Base-by-base conservation (phyloP, 305 asterid genomes). In the Solanum chacoense region DNA sequence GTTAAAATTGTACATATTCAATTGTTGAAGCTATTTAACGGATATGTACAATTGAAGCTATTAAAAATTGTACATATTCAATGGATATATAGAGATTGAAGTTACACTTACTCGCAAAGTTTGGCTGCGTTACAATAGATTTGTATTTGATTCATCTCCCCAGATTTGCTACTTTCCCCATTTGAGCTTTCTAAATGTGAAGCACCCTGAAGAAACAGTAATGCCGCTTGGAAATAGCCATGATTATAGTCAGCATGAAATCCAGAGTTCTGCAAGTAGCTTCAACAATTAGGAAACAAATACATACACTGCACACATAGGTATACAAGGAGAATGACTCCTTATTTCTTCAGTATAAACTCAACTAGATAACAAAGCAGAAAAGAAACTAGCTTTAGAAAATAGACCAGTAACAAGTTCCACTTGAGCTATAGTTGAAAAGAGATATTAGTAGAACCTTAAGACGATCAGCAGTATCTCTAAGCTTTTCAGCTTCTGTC, bases 151-250 rank as follows among this genome's bases (percentile, higher is more conserved):
- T 93, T 94, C 88, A 92, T 90, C 92, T 94, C 97, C 90, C 92
- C 78, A 45, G 90, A 92, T 89, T 94, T 94, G 91, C 90, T 88
- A 88, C 90, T 92, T 80, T 92, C 97, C 85, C 88, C 91, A 85
- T 85, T 90, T 92, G 93, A 92, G 73, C 92, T 91, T 90, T 97
- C 99, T 77, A 94, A 90, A 91, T 95, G 98, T 72, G 96, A 93
- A 91, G 99, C 99, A 4, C 97, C 98, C 7, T 92, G 95, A 90
- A 97, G 98, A 93, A 93, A 96, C 94, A 94, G 93, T 37, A 97
- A 88, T 72, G 97, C 98, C 59, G 98, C 98, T 93, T 94, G 93
- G 88, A 97, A 96, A 93, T 91, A 93, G 89, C 92, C 94, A 88
- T 93, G 93, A 85, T 94, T 95, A 91, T 98, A 93, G 92, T 97